A percentile compares a stretch with the other conserved stretches of the same genome.
Evolutionary conservation across 2,329 filamentous ascomycete species (phyloP).

Genomic region (Cercospora beticola): DNA sequence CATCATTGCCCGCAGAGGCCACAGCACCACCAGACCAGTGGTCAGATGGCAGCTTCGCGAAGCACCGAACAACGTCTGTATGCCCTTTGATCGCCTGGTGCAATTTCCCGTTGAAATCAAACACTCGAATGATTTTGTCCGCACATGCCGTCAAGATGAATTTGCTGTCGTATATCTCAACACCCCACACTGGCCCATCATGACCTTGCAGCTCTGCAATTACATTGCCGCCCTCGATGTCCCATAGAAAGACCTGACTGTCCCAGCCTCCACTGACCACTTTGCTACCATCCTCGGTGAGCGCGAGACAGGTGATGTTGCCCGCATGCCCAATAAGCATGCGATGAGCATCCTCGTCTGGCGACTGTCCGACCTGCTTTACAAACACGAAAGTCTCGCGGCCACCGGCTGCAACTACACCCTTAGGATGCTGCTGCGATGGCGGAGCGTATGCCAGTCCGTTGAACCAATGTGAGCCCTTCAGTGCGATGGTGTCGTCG

Average conservation of each 20-base stretch:
- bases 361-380: conserved; percentile 65
- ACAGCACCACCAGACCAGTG: conserved; percentile 87
- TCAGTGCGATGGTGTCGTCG: conserved; percentile 73
- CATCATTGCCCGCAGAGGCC: conserved; percentile 91
- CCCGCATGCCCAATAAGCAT: conserved; percentile 81
- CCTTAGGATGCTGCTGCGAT: conserved; percentile 67
- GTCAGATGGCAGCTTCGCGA: conserved; percentile 73
- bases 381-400: conserved; percentile 93
- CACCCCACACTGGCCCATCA: conserved; percentile 84
- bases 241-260: conserved; percentile 81
- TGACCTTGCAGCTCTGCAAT: conserved; percentile 72
- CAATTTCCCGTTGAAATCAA: conserved; percentile 64
- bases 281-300: conserved; percentile 67
- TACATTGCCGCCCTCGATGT: conserved; percentile 78
- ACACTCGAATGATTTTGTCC: conserved; percentile 85
- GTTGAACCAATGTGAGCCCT: conserved; percentile 86
- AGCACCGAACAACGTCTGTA: conserved; percentile 80
- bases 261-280: conserved; percentile 96
- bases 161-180: conserved; percentile 75
- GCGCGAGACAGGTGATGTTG: conserved; percentile 86
- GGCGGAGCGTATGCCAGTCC: conserved; percentile 74
- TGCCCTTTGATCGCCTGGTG: conserved; percentile 66
- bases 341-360: conserved; percentile 77
- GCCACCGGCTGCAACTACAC: conserved; percentile 82
- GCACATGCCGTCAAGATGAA: conserved; percentile 81